Conservation (phyloP, 2,329 filamentous ascomycete genomes). For the Neopestalotiopsis sp. region DNA sequence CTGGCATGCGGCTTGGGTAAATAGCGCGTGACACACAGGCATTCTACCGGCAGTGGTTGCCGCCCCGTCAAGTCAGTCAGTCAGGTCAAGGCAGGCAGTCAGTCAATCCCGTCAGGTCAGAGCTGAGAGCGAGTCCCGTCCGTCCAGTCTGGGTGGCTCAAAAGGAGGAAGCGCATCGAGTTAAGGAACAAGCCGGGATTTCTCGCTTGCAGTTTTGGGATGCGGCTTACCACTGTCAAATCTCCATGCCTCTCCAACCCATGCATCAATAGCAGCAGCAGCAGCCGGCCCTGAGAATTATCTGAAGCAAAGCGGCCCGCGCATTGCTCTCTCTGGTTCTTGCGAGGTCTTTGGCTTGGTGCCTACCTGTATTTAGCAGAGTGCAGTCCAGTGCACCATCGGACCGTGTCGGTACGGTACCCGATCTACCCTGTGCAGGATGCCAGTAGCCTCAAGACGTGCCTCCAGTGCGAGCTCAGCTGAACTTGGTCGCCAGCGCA, state of each 20-base stretch:
- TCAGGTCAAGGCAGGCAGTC: no score
- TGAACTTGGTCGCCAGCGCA: conserved; percentile 28
- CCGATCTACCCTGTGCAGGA: not conserved
- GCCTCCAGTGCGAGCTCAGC: conserved; percentile 27
- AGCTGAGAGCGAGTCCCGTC: no score
- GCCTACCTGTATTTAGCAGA: not conserved
- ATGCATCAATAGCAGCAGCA: no score
- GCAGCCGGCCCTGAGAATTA: not conserved
- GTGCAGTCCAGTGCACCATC: not conserved
- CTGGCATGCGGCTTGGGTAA: no score
- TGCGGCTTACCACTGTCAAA: not conserved
- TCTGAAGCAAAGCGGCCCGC: not conserved
- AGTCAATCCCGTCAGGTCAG: no score
- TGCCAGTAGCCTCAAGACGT: conserved; percentile 22
- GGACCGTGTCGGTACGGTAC: not conserved
- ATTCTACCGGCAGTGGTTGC: no score
- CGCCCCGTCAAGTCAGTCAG: no score
- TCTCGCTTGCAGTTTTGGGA: not conserved
- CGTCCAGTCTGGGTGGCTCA: not conserved
- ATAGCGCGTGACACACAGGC: no score
- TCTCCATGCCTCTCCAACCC: no score
- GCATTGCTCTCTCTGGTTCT: not conserved
- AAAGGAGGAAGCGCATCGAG: not conserved
- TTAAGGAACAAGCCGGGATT: not conserved
- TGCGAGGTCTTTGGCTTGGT: not conserved